A percentile compares a stretch with the other conserved stretches of the same genome.
Evolutionary conservation across 768 basidiomycete genomes (phyloP).

Genomic region (Leccinum incarnatum): DNA sequence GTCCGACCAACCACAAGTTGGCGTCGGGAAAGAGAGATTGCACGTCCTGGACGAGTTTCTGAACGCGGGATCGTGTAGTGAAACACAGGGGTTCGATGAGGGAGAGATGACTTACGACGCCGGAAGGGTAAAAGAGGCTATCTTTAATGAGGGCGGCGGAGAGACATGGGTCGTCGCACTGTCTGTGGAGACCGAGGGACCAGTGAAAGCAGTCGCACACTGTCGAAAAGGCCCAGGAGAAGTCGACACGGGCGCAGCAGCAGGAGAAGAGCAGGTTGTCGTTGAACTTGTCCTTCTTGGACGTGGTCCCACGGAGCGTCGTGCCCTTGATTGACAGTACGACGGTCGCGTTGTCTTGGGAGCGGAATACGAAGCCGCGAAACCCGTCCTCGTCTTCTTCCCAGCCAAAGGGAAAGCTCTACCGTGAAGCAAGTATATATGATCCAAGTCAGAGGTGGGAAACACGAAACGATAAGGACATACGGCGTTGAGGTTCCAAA

Average conservation of each 20-base stretch:
- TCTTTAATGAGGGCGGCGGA: conserved; percentile 82
- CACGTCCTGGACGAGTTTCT: conserved; percentile 60
- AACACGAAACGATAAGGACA: conserved; percentile 13
- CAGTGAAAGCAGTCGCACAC: conserved; percentile 82
- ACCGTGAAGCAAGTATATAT: not conserved
- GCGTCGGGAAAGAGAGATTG: conserved; percentile 54
- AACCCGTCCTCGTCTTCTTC: conserved; percentile 69
- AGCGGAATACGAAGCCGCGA: conserved; percentile 85
- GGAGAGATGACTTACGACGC: conserved; percentile 55
- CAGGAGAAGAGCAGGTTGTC: conserved; percentile 89
- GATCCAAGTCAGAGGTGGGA: not conserved
- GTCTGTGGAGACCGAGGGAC: conserved; percentile 50
- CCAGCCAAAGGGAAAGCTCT: conserved; percentile 85
- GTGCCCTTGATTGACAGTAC: conserved; percentile 92
- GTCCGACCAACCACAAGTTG: conserved; percentile 61
- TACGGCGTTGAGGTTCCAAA: conserved; percentile 62
- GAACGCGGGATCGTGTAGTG: conserved; percentile 11
- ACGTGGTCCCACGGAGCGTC: conserved; percentile 79
- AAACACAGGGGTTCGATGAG: not conserved
- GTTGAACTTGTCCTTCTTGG: conserved; percentile 90
- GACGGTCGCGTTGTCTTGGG: conserved; percentile 74
- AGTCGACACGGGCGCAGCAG: conserved; percentile 88
- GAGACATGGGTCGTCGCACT: conserved; percentile 80
- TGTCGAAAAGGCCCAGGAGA: conserved; percentile 80
- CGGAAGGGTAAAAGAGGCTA: conserved; percentile 88